Conservation (phyloP, 768 basidiomycete genomes). For the Mycena epipterygia region DNA sequence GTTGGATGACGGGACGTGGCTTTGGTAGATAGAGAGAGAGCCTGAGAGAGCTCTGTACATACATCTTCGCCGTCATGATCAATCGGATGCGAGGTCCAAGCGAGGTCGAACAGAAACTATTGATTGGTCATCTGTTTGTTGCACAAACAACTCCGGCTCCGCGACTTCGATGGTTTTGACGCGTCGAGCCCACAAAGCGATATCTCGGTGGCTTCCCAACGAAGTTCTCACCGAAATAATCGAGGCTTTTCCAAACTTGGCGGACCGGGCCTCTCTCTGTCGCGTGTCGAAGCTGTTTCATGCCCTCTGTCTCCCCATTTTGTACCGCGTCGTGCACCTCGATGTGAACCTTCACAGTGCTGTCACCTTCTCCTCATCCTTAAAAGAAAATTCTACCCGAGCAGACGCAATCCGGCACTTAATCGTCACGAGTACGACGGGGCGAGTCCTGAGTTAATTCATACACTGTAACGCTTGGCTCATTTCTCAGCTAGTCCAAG, state of each 20-base stretch:
- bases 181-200: not conserved
- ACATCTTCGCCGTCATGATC: too few species aligned
- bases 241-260: not conserved
- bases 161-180: too few species aligned
- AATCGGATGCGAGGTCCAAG: too few species aligned
- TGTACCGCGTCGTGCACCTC: not conserved
- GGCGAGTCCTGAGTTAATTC: not conserved
- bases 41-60: too few species aligned
- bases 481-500: too few species aligned
- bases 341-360: not conserved
- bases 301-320: not conserved
- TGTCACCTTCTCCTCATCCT: too few species aligned
- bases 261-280: not conserved
- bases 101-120: too few species aligned
- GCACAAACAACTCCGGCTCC: too few species aligned
- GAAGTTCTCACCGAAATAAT: constrained; percentile 8
- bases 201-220: constrained; percentile 3
- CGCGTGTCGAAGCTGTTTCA: constrained; percentile 8
- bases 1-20: too few species aligned
- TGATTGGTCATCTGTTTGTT: too few species aligned
- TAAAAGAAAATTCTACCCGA: not conserved
- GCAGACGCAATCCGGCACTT: not conserved
- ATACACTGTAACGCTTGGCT: not conserved
- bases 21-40: too few species aligned
- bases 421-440: not conserved